phyloP scores from a whole-genome alignment of 495 filamentous ascomycete species.

The Saxophila tyrrhenica region DNA sequence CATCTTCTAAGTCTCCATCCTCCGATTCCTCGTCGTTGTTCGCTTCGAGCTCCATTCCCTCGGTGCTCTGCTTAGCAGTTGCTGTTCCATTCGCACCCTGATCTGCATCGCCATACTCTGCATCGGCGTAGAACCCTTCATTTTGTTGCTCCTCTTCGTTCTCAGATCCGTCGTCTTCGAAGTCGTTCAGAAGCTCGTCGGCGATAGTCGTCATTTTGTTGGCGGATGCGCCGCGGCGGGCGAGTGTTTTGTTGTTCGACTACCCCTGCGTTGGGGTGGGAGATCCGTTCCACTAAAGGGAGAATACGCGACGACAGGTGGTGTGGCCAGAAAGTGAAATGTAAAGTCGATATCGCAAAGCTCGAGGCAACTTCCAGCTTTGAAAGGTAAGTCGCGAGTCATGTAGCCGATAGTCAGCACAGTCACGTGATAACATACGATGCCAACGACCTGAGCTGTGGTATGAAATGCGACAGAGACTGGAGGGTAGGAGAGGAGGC shows the following conservation, averaged over 20 bases:
- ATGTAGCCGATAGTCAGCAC: too few relatives aligned
- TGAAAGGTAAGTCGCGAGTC: too few relatives aligned
- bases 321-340: too few relatives aligned
- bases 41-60: conserved; percentile 36
- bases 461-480: too few relatives aligned
- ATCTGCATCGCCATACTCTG: conserved; percentile 16
- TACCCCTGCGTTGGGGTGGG: neutral
- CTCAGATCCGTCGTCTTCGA: conserved; percentile 47
- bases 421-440: too few relatives aligned
- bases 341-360: too few relatives aligned
- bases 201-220: conserved; percentile 60
- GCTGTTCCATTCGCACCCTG: conserved; percentile 15
- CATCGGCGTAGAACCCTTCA: conserved; percentile 13
- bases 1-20: conserved; percentile 35
- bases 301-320: too few relatives aligned
- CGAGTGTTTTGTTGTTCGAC: neutral
- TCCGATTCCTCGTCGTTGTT: conserved; percentile 39
- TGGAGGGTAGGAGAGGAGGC: too few relatives aligned
- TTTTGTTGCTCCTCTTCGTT: conserved; percentile 45
- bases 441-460: too few relatives aligned
- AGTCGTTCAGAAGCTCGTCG: conserved; percentile 79
- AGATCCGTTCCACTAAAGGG: too few relatives aligned
- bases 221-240: neutral
- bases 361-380: too few relatives aligned
- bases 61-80: conserved; percentile 7